Conservation (phyloP, 139 green algal genomes). For the Tetradesmus obliquus region DNA sequence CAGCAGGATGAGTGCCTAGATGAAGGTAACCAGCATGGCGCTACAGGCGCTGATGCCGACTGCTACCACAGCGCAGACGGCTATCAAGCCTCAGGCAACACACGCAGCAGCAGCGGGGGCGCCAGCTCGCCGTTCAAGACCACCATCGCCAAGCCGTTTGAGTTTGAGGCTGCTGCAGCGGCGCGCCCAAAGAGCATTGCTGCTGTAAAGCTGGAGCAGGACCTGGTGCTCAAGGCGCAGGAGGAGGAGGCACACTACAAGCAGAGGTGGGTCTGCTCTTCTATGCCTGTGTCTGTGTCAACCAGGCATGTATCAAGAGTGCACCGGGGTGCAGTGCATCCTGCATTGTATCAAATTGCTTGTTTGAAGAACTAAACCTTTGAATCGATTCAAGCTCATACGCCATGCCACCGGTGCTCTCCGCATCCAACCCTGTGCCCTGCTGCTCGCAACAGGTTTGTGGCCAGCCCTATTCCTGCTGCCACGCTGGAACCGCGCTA, state of each 20-base stretch:
- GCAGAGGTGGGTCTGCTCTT: not conserved
- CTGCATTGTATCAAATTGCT: too few relatives aligned
- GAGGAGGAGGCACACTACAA: constrained; percentile 48
- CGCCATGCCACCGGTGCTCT: too few relatives aligned
- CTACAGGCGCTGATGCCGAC: not conserved
- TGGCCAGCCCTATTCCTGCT: constrained; percentile 55
- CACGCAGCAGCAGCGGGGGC: not conserved
- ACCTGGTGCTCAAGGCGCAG: constrained; percentile 44
- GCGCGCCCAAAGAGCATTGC: constrained; percentile 52
- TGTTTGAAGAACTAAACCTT: too few relatives aligned
- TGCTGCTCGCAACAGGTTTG: constrained; percentile 41
- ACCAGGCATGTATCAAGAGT: too few relatives aligned
- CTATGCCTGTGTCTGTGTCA: not conserved
- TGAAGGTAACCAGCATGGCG: not conserved
- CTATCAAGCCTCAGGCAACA: not conserved
- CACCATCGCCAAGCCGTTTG: constrained; percentile 46
- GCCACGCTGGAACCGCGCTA: constrained; percentile 57
- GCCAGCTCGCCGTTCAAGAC: constrained; percentile 27
- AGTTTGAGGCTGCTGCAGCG: constrained; percentile 47
- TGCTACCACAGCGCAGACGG: not conserved
- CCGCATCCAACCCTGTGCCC: not conserved
- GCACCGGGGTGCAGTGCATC: too few relatives aligned
- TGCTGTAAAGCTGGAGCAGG: constrained; percentile 63
- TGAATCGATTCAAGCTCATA: too few relatives aligned
- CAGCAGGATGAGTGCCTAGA: not conserved